Conservation (phyloP, 1,284 basidiomycete genomes). For the Thelephora terrestris region DNA sequence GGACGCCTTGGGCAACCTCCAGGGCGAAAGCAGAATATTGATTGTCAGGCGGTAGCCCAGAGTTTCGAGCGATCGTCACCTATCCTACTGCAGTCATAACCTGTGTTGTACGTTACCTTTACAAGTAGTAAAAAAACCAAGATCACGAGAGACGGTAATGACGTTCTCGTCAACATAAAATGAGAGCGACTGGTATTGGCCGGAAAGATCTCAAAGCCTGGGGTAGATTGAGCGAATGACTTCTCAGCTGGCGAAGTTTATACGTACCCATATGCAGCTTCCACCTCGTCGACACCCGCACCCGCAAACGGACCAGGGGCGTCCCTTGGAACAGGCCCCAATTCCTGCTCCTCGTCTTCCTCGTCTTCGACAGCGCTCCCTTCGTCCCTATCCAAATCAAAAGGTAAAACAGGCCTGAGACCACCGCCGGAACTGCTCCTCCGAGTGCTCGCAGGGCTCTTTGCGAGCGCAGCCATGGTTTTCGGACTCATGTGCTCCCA, state of each 20-base stretch:
- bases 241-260: not conserved
- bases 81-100: not conserved
- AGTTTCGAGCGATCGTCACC: not conserved
- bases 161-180: not conserved
- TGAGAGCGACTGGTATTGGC: not conserved
- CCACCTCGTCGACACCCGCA: constrained; percentile 78
- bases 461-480: constrained; percentile 83
- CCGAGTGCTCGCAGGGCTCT: constrained; percentile 75
- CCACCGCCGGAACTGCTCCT: constrained; percentile 73
- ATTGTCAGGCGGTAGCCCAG: constrained; percentile 7
- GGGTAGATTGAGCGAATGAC: not conserved
- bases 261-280: constrained; percentile 75
- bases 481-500: constrained; percentile 97
- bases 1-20: constrained; percentile 63
- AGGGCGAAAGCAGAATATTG: constrained; percentile 32
- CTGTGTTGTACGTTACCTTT: constrained; percentile 2
- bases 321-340: constrained; percentile 72
- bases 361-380: constrained; percentile 55
- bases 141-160: not conserved
- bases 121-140: constrained; percentile 16
- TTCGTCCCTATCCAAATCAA: constrained; percentile 53
- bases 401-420: constrained; percentile 74
- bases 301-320: constrained; percentile 63
- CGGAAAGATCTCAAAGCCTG: constrained; percentile 7
- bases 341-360: constrained; percentile 35